Evolutionary conservation across 140 eudicot species (phyloP), one percentile per base, ranked within the genome.

Genomic region (Anethum foeniculum): DNA sequence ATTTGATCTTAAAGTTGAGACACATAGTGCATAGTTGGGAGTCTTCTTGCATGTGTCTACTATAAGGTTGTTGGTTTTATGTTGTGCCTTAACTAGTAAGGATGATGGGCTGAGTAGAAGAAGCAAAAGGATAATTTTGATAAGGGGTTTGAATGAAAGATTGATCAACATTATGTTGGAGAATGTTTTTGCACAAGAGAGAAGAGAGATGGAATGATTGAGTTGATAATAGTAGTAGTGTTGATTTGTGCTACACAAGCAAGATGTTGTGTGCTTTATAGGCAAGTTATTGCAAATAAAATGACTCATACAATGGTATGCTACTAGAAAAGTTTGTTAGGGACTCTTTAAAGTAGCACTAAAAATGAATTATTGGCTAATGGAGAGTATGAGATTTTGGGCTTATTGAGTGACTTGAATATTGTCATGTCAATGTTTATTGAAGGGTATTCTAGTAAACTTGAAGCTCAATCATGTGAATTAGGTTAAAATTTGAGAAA

Each of bases 41-140:
- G 97, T 90, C 87, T 80, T 82, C 52, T 58, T 83, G 80, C 97
- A 92, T 13, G 92, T 86, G 84, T 49, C 81, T 81, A 85, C 86
- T 44, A 90, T 86, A 36, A 92, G 77, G 58, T 64, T 77, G 18
- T 4, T 51, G 52, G 52, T 71, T 74, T 54, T 41, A 4, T 78
- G 51, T 27, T 75, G 60, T 28, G 41, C 79, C 64, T 25, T 47
- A 6, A 27, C 43, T 0, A 43, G 30, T 9, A 12, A 74, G 49
- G 71, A 58, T 30, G 21, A 10, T 10, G 68, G 49, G 81, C 36
- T n/a, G 7, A 77, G 71, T 44, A 77, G 14, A 7, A 54, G 81
- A 32, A 60, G 44, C 43, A 68, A 32, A n/a, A 68, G 7, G 43
- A 68, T 68, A 28, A 34, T 28, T 28, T 28, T 65, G 9, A 65